Percentiles rank a stretch among this genome's conserved stretches.
phyloP scores from a whole-genome alignment of 2,329 filamentous ascomycete genomes.

The Fusarium mexicanum region DNA sequence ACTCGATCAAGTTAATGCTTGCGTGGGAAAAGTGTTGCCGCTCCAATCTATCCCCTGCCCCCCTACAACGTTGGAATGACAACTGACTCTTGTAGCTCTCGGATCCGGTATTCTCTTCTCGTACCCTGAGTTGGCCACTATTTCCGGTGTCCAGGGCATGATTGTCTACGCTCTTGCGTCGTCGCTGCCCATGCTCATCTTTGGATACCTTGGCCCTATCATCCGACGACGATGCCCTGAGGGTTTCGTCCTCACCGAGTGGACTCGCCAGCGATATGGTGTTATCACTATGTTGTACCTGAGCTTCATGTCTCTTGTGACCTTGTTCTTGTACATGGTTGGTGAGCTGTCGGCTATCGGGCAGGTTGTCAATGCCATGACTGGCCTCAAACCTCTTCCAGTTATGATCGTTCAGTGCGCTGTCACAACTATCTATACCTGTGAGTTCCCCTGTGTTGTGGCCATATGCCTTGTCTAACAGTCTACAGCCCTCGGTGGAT shows the following conservation, averaged over 20 bases:
- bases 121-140: conserved; percentile 82
- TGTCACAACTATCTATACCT: conserved; percentile 85
- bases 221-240: conserved; percentile 83
- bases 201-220: conserved; percentile 78
- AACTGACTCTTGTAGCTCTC: conserved; percentile 71
- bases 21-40: conserved; percentile 98
- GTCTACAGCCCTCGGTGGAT: conserved; percentile 76
- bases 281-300: conserved; percentile 74
- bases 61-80: conserved; percentile 22
- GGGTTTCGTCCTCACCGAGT: conserved; percentile 86
- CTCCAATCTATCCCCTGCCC: conserved; percentile 60
- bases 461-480: background rate
- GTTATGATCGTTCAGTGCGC: conserved; percentile 80
- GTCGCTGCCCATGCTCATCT: conserved; percentile 76
- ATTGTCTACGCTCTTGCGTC: conserved; percentile 80
- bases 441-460: conserved; percentile 53
- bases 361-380: conserved; percentile 79
- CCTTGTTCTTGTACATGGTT: conserved; percentile 88
- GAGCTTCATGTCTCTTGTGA: conserved; percentile 80
- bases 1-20: conserved; percentile 99
- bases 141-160: conserved; percentile 81
- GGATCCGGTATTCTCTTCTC: conserved; percentile 86
- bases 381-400: conserved; percentile 77
- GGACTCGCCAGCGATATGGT: conserved; percentile 83
- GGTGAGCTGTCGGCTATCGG: conserved; percentile 83